Evolutionary conservation across 768 basidiomycete genomes (phyloP).

Genomic region (Hypholoma sublateritium): DNA sequence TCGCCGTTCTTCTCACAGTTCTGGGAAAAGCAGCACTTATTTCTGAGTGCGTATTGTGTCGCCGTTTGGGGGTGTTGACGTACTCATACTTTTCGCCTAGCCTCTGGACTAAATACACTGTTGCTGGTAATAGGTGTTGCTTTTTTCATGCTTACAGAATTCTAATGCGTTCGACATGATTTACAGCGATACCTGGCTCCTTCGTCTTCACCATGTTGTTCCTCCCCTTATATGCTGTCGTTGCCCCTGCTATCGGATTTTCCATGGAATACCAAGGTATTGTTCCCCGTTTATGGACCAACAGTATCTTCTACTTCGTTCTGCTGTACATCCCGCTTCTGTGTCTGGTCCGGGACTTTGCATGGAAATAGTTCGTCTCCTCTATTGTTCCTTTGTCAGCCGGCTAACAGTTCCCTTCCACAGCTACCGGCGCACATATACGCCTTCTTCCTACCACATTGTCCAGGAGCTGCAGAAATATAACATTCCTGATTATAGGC

Average conservation of each 20-base stretch:
- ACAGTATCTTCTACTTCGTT: slow-evolving; percentile 86
- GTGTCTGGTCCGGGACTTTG: slow-evolving; percentile 85
- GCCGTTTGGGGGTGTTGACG: neutral
- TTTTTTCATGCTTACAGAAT: neutral
- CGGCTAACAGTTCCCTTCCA: slow-evolving; percentile 11
- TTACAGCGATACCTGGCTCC: slow-evolving; percentile 90
- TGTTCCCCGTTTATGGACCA: slow-evolving; percentile 87
- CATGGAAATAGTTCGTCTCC: slow-evolving; percentile 91
- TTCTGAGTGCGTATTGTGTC: slow-evolving; percentile 77
- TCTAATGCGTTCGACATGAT: slow-evolving; percentile 9
- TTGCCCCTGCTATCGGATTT: slow-evolving; percentile 85
- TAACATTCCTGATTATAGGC: slow-evolving; percentile 95
- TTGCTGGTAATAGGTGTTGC: slow-evolving; percentile 59
- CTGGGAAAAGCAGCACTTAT: slow-evolving; percentile 96
- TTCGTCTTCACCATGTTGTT: slow-evolving; percentile 96
- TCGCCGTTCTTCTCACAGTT: slow-evolving; percentile 90
- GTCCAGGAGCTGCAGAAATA: slow-evolving; percentile 99
- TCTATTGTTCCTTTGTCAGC: slow-evolving; percentile 6
- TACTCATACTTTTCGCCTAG: slow-evolving; percentile 38
- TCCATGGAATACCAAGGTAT: slow-evolving; percentile 90
- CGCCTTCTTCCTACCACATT: slow-evolving; percentile 93
- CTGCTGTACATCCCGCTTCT: slow-evolving; percentile 82
- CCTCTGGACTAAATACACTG: slow-evolving; percentile 99
- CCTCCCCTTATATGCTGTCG: slow-evolving; percentile 84
- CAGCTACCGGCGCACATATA: slow-evolving; percentile 90